These are phyloP conservation scores for Boletus huronensis DNA, from an alignment of 768 basidiomycete genomes.

Conservation along the genomic window DNA sequence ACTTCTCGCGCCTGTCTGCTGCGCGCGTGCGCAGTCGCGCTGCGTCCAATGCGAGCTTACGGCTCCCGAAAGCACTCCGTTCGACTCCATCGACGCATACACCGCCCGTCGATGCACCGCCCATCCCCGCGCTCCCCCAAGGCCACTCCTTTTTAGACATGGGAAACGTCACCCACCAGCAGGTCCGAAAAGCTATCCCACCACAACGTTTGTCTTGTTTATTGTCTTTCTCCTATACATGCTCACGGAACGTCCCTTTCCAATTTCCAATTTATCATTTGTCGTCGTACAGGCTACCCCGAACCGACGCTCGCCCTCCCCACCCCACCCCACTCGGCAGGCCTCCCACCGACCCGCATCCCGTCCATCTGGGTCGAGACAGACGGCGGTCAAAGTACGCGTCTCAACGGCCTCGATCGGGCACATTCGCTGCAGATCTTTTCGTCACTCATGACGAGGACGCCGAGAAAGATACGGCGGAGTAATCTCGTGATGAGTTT, in stretches of 20 bases:
- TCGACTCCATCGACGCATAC: constrained; percentile 33
- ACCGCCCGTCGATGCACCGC: constrained; percentile 29
- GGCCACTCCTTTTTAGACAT: constrained; percentile 35
- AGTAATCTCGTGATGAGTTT: constrained; percentile 30
- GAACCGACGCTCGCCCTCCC: constrained; percentile 17
- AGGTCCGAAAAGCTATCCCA: constrained; percentile 22
- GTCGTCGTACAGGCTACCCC: constrained; percentile 6
- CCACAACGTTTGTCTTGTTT: constrained; percentile 10
- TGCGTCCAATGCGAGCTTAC: constrained; percentile 63
- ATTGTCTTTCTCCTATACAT: no score
- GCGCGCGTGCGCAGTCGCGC: constrained; percentile 63
- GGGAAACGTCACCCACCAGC: constrained; percentile 31
- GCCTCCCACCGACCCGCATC: constrained; percentile 25
- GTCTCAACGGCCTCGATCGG: constrained; percentile 21
- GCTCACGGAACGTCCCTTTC: background rate
- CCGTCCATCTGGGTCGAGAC: constrained; percentile 51
- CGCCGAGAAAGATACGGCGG: constrained; percentile 9
- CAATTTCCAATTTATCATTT: background rate
- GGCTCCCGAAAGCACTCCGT: constrained; percentile 45
- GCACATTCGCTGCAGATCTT: constrained; percentile 21
- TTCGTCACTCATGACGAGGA: constrained; percentile 7
- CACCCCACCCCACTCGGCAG: constrained; percentile 21
- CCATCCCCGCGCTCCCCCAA: constrained; percentile 28
- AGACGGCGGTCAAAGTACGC: constrained; percentile 28
- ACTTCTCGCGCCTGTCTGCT: constrained; percentile 50